Conservation (phyloP, 148 eudicot species). For the Rhododendron vialii region DNA sequence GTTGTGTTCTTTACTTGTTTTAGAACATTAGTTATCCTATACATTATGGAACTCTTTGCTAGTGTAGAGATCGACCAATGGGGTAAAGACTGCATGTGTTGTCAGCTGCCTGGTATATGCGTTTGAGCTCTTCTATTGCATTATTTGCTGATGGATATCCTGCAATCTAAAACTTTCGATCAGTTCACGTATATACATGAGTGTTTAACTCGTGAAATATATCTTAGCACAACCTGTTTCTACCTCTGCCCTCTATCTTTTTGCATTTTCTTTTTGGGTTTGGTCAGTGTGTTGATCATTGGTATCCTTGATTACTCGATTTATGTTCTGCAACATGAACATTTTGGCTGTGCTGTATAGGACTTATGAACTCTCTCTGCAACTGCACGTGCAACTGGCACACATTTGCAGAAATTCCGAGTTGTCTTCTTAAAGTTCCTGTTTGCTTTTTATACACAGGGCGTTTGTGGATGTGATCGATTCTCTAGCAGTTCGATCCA, state of each 20-base stretch:
- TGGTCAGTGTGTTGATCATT: not conserved
- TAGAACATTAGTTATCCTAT: not conserved
- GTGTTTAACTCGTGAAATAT: not conserved
- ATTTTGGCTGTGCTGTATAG: not conserved
- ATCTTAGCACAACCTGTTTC: not conserved
- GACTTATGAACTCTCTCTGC: not conserved
- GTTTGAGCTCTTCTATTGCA: not conserved
- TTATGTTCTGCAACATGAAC: not conserved
- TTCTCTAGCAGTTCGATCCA: conserved; percentile 39
- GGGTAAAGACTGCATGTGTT: not conserved
- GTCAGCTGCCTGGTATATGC: not conserved
- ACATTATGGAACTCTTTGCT: not conserved
- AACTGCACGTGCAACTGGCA: not conserved
- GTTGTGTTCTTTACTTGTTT: not conserved
- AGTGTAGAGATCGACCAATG: not conserved
- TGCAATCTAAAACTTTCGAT: not conserved
- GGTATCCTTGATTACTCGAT: not conserved
- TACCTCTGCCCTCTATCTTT: not conserved
- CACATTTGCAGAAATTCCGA: not conserved
- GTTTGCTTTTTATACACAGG: conserved; percentile 18
- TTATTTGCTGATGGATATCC: not conserved
- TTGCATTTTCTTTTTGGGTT: not conserved
- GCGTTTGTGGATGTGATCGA: conserved; percentile 55
- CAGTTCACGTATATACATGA: not conserved
- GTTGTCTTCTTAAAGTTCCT: not conserved